Percentiles rank a stretch among this genome's conserved stretches.
phyloP scores from a whole-genome alignment of 2,329 filamentous ascomycete genomes.

The Apiospora phragmitis region DNA sequence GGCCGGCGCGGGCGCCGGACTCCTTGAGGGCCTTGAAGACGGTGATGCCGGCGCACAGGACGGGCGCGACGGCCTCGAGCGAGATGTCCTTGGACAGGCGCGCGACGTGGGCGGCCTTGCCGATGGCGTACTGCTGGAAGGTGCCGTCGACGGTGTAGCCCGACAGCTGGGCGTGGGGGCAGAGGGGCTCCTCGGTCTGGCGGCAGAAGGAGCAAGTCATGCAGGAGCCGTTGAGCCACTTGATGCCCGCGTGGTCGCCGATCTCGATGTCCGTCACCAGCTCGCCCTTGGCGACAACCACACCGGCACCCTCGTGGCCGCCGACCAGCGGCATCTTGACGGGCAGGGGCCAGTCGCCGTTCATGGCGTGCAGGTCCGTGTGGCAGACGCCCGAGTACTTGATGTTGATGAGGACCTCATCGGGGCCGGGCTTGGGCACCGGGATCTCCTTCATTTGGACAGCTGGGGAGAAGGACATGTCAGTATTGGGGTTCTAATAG shows the following conservation, averaged over 20 bases:
- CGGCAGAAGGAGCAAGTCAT: constrained; percentile 82
- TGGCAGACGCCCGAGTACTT: constrained; percentile 91
- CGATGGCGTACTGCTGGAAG: constrained; percentile 91
- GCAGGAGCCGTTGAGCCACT: constrained; percentile 91
- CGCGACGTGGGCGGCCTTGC: constrained; percentile 82
- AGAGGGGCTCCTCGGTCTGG: constrained; percentile 79
- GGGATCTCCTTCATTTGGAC: constrained; percentile 78
- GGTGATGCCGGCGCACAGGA: constrained; percentile 83
- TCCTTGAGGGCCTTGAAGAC: constrained; percentile 93
- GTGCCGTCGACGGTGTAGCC: constrained; percentile 92
- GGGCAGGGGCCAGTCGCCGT: constrained; percentile 86
- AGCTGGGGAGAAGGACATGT: constrained; percentile 39
- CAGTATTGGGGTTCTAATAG: not conserved
- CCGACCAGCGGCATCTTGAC: constrained; percentile 84
- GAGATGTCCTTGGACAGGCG: constrained; percentile 75
- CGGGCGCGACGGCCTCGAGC: constrained; percentile 75
- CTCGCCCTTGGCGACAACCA: constrained; percentile 77
- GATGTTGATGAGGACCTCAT: constrained; percentile 90
- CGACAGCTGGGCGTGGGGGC: constrained; percentile 71
- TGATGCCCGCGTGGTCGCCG: constrained; percentile 85
- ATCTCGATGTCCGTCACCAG: constrained; percentile 77
- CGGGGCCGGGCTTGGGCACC: constrained; percentile 76
- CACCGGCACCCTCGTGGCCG: constrained; percentile 76
- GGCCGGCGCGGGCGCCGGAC: constrained; percentile 70
- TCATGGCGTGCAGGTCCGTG: constrained; percentile 78